Evolutionary conservation across 2,329 filamentous ascomycete species (phyloP), one percentile per base, ranked within the genome.

Genomic region (Purpureocillium lavendulum): DNA sequence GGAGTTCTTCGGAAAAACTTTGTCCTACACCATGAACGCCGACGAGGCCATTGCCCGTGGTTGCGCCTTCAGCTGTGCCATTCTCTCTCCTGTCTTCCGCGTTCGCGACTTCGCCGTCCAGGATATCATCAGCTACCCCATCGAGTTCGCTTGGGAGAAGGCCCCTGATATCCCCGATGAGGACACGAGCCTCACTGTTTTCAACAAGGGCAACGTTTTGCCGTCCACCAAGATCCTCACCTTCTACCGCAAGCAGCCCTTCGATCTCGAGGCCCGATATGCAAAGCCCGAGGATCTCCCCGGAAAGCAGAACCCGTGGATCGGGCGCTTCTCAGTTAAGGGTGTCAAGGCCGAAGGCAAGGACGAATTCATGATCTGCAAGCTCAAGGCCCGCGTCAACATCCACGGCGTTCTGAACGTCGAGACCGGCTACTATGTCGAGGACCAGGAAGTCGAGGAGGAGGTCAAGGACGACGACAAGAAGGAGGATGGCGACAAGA

Each of bases 361-460:
- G 61, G 87, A 94, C 44, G 92, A 97, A 61, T 98, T 97, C 65
- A 97, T 98, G 90, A 94, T 97, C 57, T 98, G 92, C 83, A 98
- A 98, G 73, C 82, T 98, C 46, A 97, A 97, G 78, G 90, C 92
- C 35, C 82, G 92, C 48, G 78, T 98, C 41, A 98, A 98, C 69
- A 78, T 97, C 48, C 89, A 97, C 70, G 92, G 92, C 63, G 79
- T 98, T 43, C 73, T 98, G 50, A 97, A 97, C 60, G 84, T 98
- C 30, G 92, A 98, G 71, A 89, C 82, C 47, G 92, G 89, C 45
- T 98, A 98, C 73, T 97, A 87, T 56, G 92, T 98, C 39, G 92
- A 98, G 71, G 92, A 98, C 60, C 81, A 94, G 58, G 92, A 98
- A 67, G 82, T 97, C 41, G 92, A 98, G 70, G 89, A 95, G 70